Base-by-base conservation (phyloP, 2,329 filamentous ascomycete species). In the Aureobasidium uvarum region DNA sequence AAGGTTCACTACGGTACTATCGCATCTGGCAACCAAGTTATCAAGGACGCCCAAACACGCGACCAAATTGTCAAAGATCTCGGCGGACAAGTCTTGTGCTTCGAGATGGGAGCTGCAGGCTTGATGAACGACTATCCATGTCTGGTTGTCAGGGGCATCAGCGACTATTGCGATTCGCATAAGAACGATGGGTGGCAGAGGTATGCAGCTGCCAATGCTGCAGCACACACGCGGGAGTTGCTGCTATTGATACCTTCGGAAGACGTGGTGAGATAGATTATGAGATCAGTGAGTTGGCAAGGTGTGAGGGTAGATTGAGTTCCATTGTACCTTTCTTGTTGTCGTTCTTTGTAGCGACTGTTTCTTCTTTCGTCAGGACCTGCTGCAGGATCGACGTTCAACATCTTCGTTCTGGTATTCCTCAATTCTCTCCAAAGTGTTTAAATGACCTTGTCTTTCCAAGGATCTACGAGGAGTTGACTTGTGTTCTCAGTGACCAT, bases 31-130 rank as follows among this genome's bases (percentile, higher is more conserved):
- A 68, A 71, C 20, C 18, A 28, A 14, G 16, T 69, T 0, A 66
- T 71, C 45, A 79, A 77, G 50, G 75, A 75, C 14, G 76, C 16
- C 1, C n/a, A n/a, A 0, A 43, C 41, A 5, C 46, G 69, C 48
- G 66, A 70, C 36, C 16, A 28, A 0, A 69, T 80, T 66, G 69
- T 66, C 70, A 63, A 52, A 67, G 66, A 62, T 62, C 62, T 62
- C 41, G 52, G 55, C 1, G 41, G 28, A 14, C 58, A 64, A 10
- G 54, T 62, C 8, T 23, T 70, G 1, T 71, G 69, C 38, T 67
- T 70, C n/a, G 70, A 70, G 48, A 71, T 69, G 68, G 73, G 72
- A 68, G 54, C 54, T 1, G 54, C 54, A 31, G 54, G 54, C 2
- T 3, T 56, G 11, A 56, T 56, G 54, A 56, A 70, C n/a, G 46